Conservation (phyloP, 495 filamentous ascomycete genomes). For the Penicillium riverlandense region DNA sequence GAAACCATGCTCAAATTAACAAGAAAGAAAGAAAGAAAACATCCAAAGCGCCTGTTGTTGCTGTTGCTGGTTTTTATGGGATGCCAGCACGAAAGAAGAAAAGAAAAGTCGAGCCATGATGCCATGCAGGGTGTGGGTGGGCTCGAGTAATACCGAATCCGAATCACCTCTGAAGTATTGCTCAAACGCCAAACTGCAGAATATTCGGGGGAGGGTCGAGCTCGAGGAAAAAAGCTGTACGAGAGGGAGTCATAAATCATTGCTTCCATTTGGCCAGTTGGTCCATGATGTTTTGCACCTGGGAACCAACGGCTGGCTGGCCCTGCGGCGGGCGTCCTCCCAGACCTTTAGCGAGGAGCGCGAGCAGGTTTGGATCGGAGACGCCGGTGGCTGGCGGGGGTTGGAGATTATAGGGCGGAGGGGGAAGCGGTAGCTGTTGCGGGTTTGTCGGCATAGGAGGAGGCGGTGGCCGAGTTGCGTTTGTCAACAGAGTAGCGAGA, state of each 20-base stretch:
- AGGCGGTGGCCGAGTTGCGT: conserved; percentile 30
- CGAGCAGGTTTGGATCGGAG: conserved; percentile 37
- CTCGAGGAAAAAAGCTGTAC: no score
- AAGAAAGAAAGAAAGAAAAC: neutral
- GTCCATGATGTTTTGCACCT: conserved; percentile 56
- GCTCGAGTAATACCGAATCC: neutral
- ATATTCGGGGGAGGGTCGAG: no score
- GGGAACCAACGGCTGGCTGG: conserved; percentile 27
- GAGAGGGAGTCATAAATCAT: conserved; percentile 31
- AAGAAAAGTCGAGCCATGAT: conserved; percentile 1
- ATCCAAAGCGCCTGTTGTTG: conserved; percentile 13
- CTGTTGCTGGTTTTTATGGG: conserved; percentile 4
- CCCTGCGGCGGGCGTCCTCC: conserved; percentile 34
- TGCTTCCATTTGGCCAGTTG: conserved; percentile 56
- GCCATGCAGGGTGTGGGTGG: neutral
- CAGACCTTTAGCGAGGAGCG: conserved; percentile 37
- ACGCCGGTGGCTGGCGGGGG: conserved; percentile 24
- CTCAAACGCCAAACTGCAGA: conserved; percentile 13
- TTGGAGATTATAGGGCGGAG: conserved; percentile 28
- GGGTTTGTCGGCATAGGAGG: conserved; percentile 25
- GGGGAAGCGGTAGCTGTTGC: conserved; percentile 19
- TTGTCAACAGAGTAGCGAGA: conserved; percentile 52
- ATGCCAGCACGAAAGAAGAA: conserved; percentile 8
- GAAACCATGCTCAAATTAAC: neutral
- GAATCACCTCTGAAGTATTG: no score